phyloP scores from a whole-genome alignment of 805 yeast genomes.

The Yamadazyma laniorum region DNA sequence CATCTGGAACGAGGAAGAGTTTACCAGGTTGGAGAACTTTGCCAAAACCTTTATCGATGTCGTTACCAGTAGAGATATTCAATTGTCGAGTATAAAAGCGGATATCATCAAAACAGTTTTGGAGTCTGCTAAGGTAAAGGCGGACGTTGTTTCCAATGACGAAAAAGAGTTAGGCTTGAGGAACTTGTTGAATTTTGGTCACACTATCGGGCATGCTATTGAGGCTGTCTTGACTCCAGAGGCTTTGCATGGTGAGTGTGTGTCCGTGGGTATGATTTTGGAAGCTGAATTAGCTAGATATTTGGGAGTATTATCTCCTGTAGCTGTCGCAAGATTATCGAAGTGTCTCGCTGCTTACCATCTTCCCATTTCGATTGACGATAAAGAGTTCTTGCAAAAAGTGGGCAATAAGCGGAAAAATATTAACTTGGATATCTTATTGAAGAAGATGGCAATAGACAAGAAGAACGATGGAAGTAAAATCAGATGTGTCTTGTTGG shows the following conservation, averaged over 20 bases:
- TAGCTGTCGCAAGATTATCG: slow-evolving; percentile 86
- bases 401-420: slow-evolving; percentile 60
- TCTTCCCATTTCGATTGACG: slow-evolving; percentile 76
- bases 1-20: slow-evolving; percentile 91
- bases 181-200: slow-evolving; percentile 92
- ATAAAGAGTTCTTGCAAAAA: slow-evolving; percentile 60
- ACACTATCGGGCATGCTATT: slow-evolving; percentile 95
- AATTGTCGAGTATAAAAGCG: slow-evolving; percentile 65
- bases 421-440: slow-evolving; percentile 72
- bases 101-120: slow-evolving; percentile 76
- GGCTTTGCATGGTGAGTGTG: slow-evolving; percentile 97
- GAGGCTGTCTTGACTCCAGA: slow-evolving; percentile 98
- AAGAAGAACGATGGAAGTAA: slow-evolving; percentile 93
- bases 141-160: slow-evolving; percentile 88
- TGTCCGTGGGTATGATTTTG: slow-evolving; percentile 90
- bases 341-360: slow-evolving; percentile 84
- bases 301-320: slow-evolving; percentile 83
- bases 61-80: slow-evolving; percentile 42
- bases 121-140: slow-evolving; percentile 87
- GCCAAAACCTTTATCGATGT: slow-evolving; percentile 69
- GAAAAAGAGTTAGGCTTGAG: slow-evolving; percentile 95
- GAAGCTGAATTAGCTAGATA: slow-evolving; percentile 96
- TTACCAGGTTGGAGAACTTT: slow-evolving; percentile 76
- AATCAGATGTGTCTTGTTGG: slow-evolving; percentile 82
- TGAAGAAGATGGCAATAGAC: slow-evolving; percentile 90